Conservation (phyloP, 257 asterid genomes). For the Cruciata laevipes region DNA sequence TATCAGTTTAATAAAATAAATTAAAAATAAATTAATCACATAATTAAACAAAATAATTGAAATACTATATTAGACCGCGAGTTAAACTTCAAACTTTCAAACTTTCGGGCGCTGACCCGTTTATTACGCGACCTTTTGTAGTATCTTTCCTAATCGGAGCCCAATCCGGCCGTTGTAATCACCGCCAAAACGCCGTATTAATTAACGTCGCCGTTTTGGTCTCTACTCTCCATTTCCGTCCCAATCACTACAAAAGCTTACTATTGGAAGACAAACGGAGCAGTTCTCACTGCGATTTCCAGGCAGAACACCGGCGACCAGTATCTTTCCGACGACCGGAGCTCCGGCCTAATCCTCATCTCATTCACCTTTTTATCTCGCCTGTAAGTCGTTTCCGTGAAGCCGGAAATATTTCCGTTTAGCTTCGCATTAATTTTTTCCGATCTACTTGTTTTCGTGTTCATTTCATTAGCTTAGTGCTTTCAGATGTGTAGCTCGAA, state of each 20-base stretch:
- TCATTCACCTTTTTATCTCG: slow-evolving; percentile 13
- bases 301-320: slow-evolving; percentile 13
- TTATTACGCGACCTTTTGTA: slow-evolving; percentile 8
- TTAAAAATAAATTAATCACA: too few relatives aligned
- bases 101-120: slow-evolving; percentile 12
- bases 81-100: slow-evolving; percentile 7
- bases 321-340: slow-evolving; percentile 14
- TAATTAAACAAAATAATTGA: not conserved
- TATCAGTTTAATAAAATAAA: too few relatives aligned
- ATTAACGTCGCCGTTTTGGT: slow-evolving; percentile 9
- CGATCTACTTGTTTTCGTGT: slow-evolving; percentile 25
- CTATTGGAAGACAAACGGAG: slow-evolving; percentile 2
- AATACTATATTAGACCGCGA: not conserved
- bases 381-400: slow-evolving; percentile 30
- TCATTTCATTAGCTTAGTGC: slow-evolving; percentile 17
- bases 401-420: not conserved
- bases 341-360: slow-evolving; percentile 15
- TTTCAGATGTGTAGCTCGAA: not conserved
- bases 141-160: slow-evolving; percentile 2
- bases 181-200: not conserved
- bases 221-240: not conserved
- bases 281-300: slow-evolving; percentile 4
- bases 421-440: slow-evolving; percentile 7
- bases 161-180: slow-evolving; percentile 6
- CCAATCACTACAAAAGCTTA: not conserved